Evolutionary conservation across 1,284 basidiomycete species (phyloP).

Genomic region (Pseudozyma sp.): DNA sequence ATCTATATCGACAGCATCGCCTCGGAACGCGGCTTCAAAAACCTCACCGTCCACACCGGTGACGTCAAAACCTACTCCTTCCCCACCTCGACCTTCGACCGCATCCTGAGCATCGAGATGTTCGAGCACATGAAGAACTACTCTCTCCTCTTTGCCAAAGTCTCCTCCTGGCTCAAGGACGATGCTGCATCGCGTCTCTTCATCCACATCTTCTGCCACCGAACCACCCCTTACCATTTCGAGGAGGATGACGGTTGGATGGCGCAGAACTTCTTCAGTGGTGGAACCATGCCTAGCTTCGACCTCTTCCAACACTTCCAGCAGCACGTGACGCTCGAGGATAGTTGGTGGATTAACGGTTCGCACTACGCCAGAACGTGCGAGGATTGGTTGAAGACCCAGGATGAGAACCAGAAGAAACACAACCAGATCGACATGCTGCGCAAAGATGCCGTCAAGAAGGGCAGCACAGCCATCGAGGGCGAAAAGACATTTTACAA

Average conservation of each 20-base stretch:
- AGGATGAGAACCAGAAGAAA: conserved; percentile 75
- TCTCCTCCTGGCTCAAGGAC: conserved; percentile 76
- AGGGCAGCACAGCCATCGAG: conserved; percentile 70
- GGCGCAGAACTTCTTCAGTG: conserved; percentile 79
- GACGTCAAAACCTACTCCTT: conserved; percentile 80
- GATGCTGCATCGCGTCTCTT: conserved; percentile 74
- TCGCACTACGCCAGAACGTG: conserved; percentile 77
- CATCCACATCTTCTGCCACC: conserved; percentile 81
- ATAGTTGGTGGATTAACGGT: conserved; percentile 72
- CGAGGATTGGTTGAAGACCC: conserved; percentile 78
- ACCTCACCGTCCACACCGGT: conserved; percentile 77
- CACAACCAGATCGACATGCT: conserved; percentile 34
- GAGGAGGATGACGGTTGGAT: conserved; percentile 80
- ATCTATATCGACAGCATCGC: conserved; percentile 76
- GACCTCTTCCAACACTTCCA: conserved; percentile 82
- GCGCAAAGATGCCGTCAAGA: conserved; percentile 52
- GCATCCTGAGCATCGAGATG: conserved; percentile 84
- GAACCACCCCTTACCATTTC: conserved; percentile 76
- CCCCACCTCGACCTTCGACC: conserved; percentile 73
- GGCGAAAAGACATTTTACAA: conserved; percentile 76
- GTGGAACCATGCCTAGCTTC: conserved; percentile 69
- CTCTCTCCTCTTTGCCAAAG: conserved; percentile 75
- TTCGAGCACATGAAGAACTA: conserved; percentile 78
- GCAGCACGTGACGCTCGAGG: conserved; percentile 76
- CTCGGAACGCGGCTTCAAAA: conserved; percentile 73